phyloP scores from a whole-genome alignment of 345 rosid species.

The Murraya paniculata region DNA sequence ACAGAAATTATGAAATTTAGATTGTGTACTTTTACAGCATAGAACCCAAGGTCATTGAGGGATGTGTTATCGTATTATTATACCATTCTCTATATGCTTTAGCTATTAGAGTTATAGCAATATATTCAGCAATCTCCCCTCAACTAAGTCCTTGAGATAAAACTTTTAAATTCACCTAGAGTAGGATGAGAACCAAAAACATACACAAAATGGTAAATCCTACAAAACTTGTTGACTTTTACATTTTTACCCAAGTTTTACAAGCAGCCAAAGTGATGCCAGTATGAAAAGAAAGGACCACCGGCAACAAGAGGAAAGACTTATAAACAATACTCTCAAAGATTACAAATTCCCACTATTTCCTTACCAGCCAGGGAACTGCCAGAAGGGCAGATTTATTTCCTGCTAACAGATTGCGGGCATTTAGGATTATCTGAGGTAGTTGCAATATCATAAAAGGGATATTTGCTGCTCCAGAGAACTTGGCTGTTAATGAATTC shows the following conservation, averaged over 20 bases:
- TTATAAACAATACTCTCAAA: neutral
- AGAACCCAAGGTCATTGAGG: neutral
- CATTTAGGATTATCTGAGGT: constrained; percentile 89
- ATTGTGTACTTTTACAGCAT: neutral
- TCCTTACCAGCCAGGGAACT: constrained; percentile 82
- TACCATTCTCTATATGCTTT: neutral
- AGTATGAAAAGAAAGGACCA: neutral
- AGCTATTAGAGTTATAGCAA: neutral
- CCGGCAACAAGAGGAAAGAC: neutral
- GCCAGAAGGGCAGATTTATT: constrained; percentile 81
- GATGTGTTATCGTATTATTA: neutral
- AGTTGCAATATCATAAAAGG: constrained; percentile 81
- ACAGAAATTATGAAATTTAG: neutral
- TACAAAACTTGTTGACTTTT: neutral
- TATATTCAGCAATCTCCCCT: neutral
- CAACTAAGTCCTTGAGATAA: neutral
- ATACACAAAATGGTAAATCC: neutral
- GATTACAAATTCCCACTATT: neutral
- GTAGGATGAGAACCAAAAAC: neutral
- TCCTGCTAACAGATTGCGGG: constrained; percentile 71
- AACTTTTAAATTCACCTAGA: neutral
- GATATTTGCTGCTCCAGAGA: constrained; percentile 66
- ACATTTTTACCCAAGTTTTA: neutral
- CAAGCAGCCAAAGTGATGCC: neutral
- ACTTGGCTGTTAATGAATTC: constrained; percentile 83